Percentiles rank a stretch among this genome's conserved stretches.
phyloP scores from a whole-genome alignment of 2,329 filamentous ascomycete species.

The Septoria petroselini region DNA sequence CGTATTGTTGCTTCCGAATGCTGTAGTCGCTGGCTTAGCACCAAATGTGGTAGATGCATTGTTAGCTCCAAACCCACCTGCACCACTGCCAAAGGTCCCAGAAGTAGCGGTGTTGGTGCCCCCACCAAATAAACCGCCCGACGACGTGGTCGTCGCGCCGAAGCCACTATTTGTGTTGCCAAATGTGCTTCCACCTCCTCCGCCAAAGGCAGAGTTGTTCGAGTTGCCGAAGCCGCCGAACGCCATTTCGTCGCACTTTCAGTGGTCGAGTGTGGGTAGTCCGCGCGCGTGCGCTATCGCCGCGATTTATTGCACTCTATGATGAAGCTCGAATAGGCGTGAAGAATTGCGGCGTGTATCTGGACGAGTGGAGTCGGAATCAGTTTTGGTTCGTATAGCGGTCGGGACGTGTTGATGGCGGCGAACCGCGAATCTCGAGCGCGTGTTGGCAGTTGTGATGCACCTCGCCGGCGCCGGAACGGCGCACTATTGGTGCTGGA shows the following conservation, averaged over 20 bases:
- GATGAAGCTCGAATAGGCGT: too few species aligned
- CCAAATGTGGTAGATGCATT: slow-evolving; percentile 28
- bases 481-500: background rate
- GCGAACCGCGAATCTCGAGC: too few species aligned
- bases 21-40: slow-evolving; percentile 25
- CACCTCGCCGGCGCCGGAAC: too few species aligned
- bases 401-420: too few species aligned
- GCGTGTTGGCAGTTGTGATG: too few species aligned
- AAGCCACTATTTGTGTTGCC: slow-evolving; percentile 25
- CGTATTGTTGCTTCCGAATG: slow-evolving; percentile 28
- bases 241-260: slow-evolving; percentile 17
- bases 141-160: slow-evolving; percentile 25
- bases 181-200: slow-evolving; percentile 25
- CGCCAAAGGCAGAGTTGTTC: slow-evolving; percentile 21
- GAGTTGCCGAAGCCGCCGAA: slow-evolving; percentile 27
- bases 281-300: slow-evolving; percentile 36
- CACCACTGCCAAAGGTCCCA: slow-evolving; percentile 27
- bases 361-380: too few species aligned
- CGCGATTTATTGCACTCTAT: slow-evolving; percentile 10
- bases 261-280: background rate
- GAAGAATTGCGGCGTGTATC: too few species aligned
- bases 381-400: too few species aligned
- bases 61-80: slow-evolving; percentile 20
- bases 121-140: slow-evolving; percentile 29
- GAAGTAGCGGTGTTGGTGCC: slow-evolving; percentile 28